phyloP scores from a whole-genome alignment of 305 asterid species.

The Plantago coronopus region DNA sequence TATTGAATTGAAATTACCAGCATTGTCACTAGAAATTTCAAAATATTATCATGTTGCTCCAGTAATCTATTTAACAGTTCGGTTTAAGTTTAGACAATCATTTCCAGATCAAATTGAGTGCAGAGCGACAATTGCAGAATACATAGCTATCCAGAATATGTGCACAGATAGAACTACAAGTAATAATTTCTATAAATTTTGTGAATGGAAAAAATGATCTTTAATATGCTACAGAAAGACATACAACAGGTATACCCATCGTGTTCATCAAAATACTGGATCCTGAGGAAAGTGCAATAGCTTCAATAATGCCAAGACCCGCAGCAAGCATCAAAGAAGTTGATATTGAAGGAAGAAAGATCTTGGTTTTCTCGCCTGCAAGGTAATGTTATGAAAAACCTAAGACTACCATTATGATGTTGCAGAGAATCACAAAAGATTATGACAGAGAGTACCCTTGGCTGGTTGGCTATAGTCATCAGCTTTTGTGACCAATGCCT shows the following conservation, averaged over 20 bases:
- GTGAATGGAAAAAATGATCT: slow-evolving; percentile 4
- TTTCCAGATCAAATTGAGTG: too few species aligned
- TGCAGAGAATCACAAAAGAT: slow-evolving; percentile 17
- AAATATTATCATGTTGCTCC: too few species aligned
- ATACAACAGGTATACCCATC: slow-evolving; percentile 96
- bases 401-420: slow-evolving; percentile 13
- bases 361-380: slow-evolving; percentile 46
- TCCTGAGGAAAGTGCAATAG: slow-evolving; percentile 60
- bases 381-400: slow-evolving; percentile 29
- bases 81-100: too few species aligned
- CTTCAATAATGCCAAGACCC: slow-evolving; percentile 77
- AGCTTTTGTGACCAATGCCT: slow-evolving; percentile 47
- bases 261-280: slow-evolving; percentile 64
- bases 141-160: background rate
- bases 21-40: too few species aligned
- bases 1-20: too few species aligned
- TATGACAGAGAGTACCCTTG: slow-evolving; percentile 32
- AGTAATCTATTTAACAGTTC: too few species aligned
- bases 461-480: slow-evolving; percentile 29
- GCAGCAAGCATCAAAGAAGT: slow-evolving; percentile 77
- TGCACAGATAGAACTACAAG: too few species aligned
- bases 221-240: slow-evolving; percentile 48
- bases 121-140: too few species aligned
- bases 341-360: slow-evolving; percentile 77
- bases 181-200: background rate